Evolutionary conservation across 345 rosid species (phyloP).

Genomic region (Triadica sebifera): DNA sequence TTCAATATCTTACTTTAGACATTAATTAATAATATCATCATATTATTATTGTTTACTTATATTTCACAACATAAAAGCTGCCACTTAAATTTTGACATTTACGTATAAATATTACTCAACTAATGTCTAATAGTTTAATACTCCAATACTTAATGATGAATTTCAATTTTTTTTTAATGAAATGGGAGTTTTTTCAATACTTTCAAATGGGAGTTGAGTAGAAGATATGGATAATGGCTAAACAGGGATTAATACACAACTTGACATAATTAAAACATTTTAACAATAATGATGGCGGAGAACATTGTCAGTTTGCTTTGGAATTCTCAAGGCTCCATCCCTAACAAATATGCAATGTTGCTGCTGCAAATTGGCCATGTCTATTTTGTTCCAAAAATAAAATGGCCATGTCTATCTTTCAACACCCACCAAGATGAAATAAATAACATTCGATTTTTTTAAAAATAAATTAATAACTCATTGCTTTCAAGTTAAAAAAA

Average conservation of each 20-base stretch:
- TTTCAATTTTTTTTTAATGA: too few species aligned
- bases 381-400: too few species aligned
- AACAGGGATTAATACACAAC: slow-evolving; percentile 11
- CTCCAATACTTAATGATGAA: too few species aligned
- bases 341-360: slow-evolving; percentile 7
- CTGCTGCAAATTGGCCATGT: slow-evolving; percentile 8
- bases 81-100: too few species aligned
- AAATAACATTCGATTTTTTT: neutral
- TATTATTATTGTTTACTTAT: neutral
- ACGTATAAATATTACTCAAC: neutral
- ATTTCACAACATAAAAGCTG: neutral
- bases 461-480: slow-evolving; percentile 15
- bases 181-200: too few species aligned
- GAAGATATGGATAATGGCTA: neutral
- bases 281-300: slow-evolving; percentile 11
- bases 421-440: neutral
- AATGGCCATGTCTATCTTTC: slow-evolving; percentile 9
- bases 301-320: slow-evolving; percentile 22
- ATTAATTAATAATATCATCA: neutral
- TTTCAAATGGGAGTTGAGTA: neutral
- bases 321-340: slow-evolving; percentile 20
- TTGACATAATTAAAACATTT: neutral
- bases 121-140: too few species aligned
- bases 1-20: neutral
- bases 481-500: slow-evolving; percentile 10